These are phyloP conservation scores for Aspergillus pseudoterreus DNA, from an alignment of 2,329 filamentous ascomycete species.

Conservation along the genomic window DNA sequence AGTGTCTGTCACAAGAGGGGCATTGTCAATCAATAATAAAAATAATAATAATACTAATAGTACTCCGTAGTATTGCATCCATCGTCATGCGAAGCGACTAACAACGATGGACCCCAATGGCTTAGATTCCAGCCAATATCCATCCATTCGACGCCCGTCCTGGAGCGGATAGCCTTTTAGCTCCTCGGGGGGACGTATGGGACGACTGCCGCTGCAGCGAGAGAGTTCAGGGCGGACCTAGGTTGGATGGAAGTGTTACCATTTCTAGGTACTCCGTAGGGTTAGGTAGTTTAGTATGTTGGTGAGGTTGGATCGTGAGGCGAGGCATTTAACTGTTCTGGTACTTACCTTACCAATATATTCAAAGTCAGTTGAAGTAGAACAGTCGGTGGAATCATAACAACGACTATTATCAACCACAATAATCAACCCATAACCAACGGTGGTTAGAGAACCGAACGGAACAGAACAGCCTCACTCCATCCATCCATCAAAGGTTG, in stretches of 20 bases:
- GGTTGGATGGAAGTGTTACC: background rate
- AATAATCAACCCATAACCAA: too few species aligned
- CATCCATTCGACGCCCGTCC: background rate
- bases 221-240: background rate
- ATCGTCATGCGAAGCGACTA: background rate
- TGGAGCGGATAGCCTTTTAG: background rate
- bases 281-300: too few species aligned
- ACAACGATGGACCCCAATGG: too few species aligned
- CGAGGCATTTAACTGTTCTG: too few species aligned
- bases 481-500: too few species aligned
- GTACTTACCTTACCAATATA: background rate
- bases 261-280: background rate
- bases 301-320: background rate
- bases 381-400: too few species aligned
- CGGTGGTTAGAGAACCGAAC: too few species aligned
- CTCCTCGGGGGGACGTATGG: background rate
- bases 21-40: background rate
- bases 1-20: background rate
- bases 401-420: too few species aligned
- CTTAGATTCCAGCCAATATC: too few species aligned
- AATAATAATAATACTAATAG: background rate
- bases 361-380: too few species aligned
- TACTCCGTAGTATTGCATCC: background rate
- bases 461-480: too few species aligned
- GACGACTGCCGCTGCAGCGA: background rate